Evolutionary conservation across 352 stramenopile species (phyloP).

Genomic region (Lagenidium sp.): DNA sequence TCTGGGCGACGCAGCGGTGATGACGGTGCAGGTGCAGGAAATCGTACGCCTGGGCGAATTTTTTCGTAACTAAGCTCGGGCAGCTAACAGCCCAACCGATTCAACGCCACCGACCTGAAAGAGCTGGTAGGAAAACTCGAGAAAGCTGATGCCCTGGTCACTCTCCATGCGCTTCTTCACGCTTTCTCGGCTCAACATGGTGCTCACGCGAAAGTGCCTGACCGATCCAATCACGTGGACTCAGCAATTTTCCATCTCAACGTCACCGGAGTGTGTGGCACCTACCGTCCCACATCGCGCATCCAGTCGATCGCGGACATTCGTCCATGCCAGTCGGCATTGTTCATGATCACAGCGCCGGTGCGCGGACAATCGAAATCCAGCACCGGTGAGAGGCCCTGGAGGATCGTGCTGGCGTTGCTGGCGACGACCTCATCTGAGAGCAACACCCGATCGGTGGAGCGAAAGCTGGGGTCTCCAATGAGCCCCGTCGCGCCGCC

Average conservation of each 20-base stretch:
- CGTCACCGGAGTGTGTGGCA: too few species aligned
- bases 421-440: conserved; percentile 88
- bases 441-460: conserved; percentile 94
- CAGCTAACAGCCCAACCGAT: too few species aligned
- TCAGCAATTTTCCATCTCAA: too few species aligned
- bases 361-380: conserved; percentile 86
- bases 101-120: too few species aligned
- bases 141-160: conserved; percentile 96
- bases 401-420: conserved; percentile 88
- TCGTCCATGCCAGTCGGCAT: conserved; percentile 94
- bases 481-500: conserved; percentile 90
- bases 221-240: too few species aligned
- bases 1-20: conserved; percentile 91
- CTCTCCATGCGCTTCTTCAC: conserved; percentile 94
- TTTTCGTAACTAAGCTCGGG: too few species aligned
- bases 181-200: conserved; percentile 98
- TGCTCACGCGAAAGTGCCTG: conserved; percentile 96
- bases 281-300: conserved; percentile 94
- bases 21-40: conserved; percentile 94
- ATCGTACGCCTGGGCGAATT: conserved; percentile 97
- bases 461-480: conserved; percentile 98
- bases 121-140: conserved; percentile 99
- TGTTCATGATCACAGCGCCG: conserved; percentile 96
- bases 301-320: conserved; percentile 97
- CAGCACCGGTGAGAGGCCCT: conserved; percentile 92